These are phyloP conservation scores for Brassica incana DNA, from an alignment of 345 rosid genomes.

Conservation along the genomic window DNA sequence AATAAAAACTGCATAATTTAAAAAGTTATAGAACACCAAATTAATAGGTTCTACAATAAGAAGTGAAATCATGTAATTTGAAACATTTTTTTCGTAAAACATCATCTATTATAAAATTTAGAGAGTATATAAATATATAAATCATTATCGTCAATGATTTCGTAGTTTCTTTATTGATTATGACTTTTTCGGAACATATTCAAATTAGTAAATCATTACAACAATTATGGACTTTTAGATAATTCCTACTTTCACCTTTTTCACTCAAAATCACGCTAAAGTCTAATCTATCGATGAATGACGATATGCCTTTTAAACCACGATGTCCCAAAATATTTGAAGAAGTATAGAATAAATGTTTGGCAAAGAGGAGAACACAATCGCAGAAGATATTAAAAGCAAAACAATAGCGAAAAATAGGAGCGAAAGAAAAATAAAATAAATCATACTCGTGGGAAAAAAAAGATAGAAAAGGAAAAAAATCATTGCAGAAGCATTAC, in stretches of 20 bases:
- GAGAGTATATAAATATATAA: background rate
- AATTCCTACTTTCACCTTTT: slow-evolving; percentile 31
- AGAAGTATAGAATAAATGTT: background rate
- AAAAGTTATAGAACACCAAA: no score
- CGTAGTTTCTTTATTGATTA: slow-evolving; percentile 5
- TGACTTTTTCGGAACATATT: slow-evolving; percentile 14
- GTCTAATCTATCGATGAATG: slow-evolving; percentile 32
- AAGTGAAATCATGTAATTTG: background rate
- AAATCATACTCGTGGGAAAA: background rate
- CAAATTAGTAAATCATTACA: slow-evolving; percentile 18
- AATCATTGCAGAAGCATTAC: slow-evolving; percentile 41
- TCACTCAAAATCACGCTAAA: slow-evolving; percentile 32
- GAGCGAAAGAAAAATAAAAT: background rate
- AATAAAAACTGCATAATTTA: background rate
- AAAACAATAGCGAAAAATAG: background rate
- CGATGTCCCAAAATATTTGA: slow-evolving; percentile 11
- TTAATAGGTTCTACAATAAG: no score
- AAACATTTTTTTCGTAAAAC: background rate
- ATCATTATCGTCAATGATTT: background rate
- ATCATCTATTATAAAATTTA: no score
- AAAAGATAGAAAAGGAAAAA: background rate
- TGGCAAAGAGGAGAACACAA: background rate
- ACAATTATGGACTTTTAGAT: slow-evolving; percentile 21
- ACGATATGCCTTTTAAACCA: slow-evolving; percentile 15
- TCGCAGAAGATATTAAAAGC: background rate